phyloP scores from a whole-genome alignment of 2,329 filamentous ascomycete genomes.

The Nemania sp. region DNA sequence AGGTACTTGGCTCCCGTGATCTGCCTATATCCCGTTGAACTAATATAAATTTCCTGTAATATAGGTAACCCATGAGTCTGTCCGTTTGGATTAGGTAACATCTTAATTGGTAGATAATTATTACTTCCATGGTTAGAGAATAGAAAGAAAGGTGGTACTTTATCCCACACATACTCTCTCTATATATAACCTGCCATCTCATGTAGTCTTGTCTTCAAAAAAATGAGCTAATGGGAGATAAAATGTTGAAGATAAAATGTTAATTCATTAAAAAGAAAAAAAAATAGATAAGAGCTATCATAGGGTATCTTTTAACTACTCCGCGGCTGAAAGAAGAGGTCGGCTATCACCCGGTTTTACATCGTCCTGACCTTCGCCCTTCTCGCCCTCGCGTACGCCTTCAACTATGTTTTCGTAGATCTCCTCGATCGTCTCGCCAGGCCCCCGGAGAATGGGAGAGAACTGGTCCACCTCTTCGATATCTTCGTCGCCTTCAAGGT shows the following conservation, averaged over 20 bases:
- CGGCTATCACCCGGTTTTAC: constrained; percentile 11
- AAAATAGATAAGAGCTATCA: constrained; percentile 31
- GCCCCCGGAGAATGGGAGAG: constrained; percentile 48
- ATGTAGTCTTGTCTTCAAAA: too few relatives aligned
- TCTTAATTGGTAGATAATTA: too few relatives aligned
- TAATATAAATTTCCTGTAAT: too few relatives aligned
- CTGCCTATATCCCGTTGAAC: too few relatives aligned
- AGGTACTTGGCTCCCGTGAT: too few relatives aligned
- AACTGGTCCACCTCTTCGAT: constrained; percentile 53
- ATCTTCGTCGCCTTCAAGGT: constrained; percentile 47
- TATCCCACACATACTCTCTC: background rate
- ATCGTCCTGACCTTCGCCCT: constrained; percentile 5
- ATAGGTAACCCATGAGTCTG: too few relatives aligned
- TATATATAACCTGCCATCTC: too few relatives aligned
- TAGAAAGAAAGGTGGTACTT: background rate
- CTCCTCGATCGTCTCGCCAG: constrained; percentile 52
- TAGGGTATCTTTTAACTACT: constrained; percentile 39
- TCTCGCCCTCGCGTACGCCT: constrained; percentile 31
- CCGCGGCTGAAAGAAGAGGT: constrained; percentile 9
- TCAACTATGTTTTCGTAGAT: constrained; percentile 49
- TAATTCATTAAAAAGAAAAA: constrained; percentile 23
- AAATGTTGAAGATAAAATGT: too few relatives aligned
- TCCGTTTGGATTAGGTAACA: too few relatives aligned
- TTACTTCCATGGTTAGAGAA: background rate
- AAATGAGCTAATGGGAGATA: too few relatives aligned